Percentiles rank a stretch among this genome's conserved stretches.
phyloP scores from a whole-genome alignment of 768 basidiomycete species.

The Trametes gibbosa region DNA sequence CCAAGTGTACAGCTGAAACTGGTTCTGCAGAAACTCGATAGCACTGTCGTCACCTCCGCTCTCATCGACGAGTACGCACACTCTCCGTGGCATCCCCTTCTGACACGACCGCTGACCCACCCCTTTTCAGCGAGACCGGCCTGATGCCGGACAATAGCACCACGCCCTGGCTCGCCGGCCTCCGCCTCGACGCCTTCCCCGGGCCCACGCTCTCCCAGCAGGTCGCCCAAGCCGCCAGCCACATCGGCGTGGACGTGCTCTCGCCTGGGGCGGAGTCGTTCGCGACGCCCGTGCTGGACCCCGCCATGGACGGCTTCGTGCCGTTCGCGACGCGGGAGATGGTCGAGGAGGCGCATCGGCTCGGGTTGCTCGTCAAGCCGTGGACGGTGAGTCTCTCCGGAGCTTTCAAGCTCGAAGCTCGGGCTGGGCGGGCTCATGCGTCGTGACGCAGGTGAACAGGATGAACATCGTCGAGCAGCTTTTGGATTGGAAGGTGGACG shows the following conservation, averaged over 20 bases:
- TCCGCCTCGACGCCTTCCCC: slow-evolving; percentile 59
- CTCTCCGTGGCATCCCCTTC: background rate
- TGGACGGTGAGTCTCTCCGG: slow-evolving; percentile 61
- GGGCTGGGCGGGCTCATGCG: background rate
- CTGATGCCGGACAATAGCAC: slow-evolving; percentile 40
- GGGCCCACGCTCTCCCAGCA: slow-evolving; percentile 56
- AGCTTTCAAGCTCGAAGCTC: slow-evolving; percentile 42
- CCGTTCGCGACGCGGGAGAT: slow-evolving; percentile 66
- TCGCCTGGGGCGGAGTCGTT: slow-evolving; percentile 54
- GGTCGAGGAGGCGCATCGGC: slow-evolving; percentile 62
- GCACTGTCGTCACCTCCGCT: slow-evolving; percentile 56
- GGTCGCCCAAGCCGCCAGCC: slow-evolving; percentile 66
- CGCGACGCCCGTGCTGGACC: slow-evolving; percentile 41
- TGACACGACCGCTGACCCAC: background rate
- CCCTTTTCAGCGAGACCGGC: slow-evolving; percentile 38
- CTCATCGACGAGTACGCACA: slow-evolving; percentile 59
- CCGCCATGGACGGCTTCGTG: slow-evolving; percentile 41
- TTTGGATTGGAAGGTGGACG: slow-evolving; percentile 61
- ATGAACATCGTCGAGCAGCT: slow-evolving; percentile 62
- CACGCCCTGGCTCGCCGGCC: slow-evolving; percentile 69
- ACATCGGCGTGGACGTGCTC: slow-evolving; percentile 61
- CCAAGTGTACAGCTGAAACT: background rate
- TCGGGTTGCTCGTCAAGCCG: slow-evolving; percentile 63
- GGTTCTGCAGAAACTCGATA: slow-evolving; percentile 47
- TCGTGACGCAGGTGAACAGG: slow-evolving; percentile 49